Evolutionary conservation across 805 yeast species (phyloP).

Genomic region (Vanderwaltozyma yarrowii): DNA sequence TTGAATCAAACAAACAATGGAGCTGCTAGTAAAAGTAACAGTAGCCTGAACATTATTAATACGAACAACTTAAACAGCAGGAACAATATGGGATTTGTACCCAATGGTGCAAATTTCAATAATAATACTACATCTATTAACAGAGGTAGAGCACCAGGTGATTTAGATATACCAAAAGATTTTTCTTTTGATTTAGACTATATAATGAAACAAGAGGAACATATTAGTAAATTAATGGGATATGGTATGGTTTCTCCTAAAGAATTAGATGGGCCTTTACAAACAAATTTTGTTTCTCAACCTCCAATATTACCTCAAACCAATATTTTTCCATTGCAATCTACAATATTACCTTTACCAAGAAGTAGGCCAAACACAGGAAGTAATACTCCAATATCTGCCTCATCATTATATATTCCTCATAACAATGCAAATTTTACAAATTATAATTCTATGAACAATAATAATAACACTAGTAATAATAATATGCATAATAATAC

Average conservation of each 20-base stretch:
- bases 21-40: too few relatives aligned
- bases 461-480: neutral
- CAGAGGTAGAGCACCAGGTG: neutral
- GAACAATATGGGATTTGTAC: too few relatives aligned
- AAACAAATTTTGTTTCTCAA: neutral
- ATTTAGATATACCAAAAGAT: conserved; percentile 1
- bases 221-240: neutral
- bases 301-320: neutral
- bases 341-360: neutral
- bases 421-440: neutral
- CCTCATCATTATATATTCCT: too few relatives aligned
- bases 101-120: neutral
- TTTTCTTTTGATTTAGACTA: conserved; percentile 1
- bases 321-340: neutral
- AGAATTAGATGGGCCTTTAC: neutral
- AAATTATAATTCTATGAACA: neutral
- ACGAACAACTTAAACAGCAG: too few relatives aligned
- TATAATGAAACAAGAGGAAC: conserved; percentile 2
- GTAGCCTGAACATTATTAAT: too few relatives aligned
- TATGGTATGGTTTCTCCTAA: neutral
- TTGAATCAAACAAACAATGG: neutral
- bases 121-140: neutral
- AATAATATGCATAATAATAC: too few relatives aligned
- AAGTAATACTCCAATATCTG: neutral
- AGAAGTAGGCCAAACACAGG: neutral